Conservation (phyloP, 768 basidiomycete genomes). For the Xerocomellus intermedius region DNA sequence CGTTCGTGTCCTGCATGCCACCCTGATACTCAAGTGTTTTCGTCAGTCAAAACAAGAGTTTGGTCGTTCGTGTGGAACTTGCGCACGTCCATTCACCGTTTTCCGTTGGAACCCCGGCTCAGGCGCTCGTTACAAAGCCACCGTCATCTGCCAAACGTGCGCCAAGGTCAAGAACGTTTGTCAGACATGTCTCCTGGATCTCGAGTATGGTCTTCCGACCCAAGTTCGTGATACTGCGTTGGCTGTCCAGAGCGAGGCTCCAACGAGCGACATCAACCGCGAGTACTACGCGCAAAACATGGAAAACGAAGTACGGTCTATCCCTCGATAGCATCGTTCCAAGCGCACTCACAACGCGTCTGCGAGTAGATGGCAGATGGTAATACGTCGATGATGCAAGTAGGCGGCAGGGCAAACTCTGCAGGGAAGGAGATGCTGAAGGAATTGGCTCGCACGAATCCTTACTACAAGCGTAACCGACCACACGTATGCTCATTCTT, state of each 20-base stretch:
- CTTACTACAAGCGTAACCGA: constrained; percentile 95
- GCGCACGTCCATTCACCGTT: constrained; percentile 93
- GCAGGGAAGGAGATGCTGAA: constrained; percentile 98
- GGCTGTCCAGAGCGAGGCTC: constrained; percentile 80
- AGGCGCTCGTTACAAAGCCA: constrained; percentile 93
- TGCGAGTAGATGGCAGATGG: constrained; percentile 58
- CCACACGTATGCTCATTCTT: constrained; percentile 96
- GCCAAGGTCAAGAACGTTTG: constrained; percentile 96
- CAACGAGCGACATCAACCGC: constrained; percentile 95
- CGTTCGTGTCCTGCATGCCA: background rate
- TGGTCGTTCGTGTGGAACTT: constrained; percentile 94
- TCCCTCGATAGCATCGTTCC: background rate
- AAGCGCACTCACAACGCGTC: background rate
- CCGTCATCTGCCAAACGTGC: constrained; percentile 95
- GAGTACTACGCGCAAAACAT: constrained; percentile 94
- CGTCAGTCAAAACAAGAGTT: constrained; percentile 99
- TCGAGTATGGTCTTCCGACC: constrained; percentile 94
- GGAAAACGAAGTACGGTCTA: constrained; percentile 63
- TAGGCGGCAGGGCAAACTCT: constrained; percentile 57
- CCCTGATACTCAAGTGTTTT: background rate
- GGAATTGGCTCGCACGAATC: constrained; percentile 89
- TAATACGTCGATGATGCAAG: constrained; percentile 59
- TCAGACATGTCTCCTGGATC: constrained; percentile 95
- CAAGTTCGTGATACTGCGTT: constrained; percentile 97
- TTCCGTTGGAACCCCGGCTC: constrained; percentile 98